Percentiles rank a stretch among this genome's conserved stretches.
These are phyloP conservation scores for Senna tora DNA, from an alignment of 306 rosid species.

Conservation along the genomic window DNA sequence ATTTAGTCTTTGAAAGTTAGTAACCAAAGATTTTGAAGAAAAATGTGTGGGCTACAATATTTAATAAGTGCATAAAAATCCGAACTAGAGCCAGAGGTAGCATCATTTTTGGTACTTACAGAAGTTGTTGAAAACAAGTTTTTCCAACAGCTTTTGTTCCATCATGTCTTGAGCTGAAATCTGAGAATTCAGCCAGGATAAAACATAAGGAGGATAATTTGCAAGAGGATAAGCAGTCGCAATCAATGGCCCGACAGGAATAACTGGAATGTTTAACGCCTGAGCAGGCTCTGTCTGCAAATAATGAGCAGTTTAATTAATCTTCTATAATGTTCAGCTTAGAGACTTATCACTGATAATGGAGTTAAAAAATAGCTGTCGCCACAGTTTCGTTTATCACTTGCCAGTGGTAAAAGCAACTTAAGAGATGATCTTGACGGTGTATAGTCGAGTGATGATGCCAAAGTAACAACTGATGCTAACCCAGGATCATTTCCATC, in stretches of 20 bases:
- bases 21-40: neutral
- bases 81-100: neutral
- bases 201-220: conserved; percentile 53
- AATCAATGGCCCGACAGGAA: conserved; percentile 74
- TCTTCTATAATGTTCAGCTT: conserved; percentile 17
- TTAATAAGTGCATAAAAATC: conserved; percentile 17
- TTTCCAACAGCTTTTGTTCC: conserved; percentile 66
- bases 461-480: conserved; percentile 79
- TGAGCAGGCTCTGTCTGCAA: conserved; percentile 70
- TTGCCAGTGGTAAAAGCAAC: conserved; percentile 85
- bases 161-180: conserved; percentile 79
- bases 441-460: conserved; percentile 79
- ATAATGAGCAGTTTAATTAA: conserved; percentile 24
- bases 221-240: conserved; percentile 63
- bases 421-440: conserved; percentile 80
- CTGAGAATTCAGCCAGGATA: conserved; percentile 77
- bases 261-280: conserved; percentile 70
- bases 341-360: conserved; percentile 10
- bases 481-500: conserved; percentile 62
- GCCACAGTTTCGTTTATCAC: conserved; percentile 40
- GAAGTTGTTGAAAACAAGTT: conserved; percentile 78
- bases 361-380: conserved; percentile 7
- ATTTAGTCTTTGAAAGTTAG: conserved; percentile 14
- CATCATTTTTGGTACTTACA: conserved; percentile 47
- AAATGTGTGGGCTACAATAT: neutral